Percentiles rank a stretch among this genome's conserved stretches.
Evolutionary conservation across 495 filamentous ascomycete genomes (phyloP).

Genomic region (Staphylotrichum longicolle): DNA sequence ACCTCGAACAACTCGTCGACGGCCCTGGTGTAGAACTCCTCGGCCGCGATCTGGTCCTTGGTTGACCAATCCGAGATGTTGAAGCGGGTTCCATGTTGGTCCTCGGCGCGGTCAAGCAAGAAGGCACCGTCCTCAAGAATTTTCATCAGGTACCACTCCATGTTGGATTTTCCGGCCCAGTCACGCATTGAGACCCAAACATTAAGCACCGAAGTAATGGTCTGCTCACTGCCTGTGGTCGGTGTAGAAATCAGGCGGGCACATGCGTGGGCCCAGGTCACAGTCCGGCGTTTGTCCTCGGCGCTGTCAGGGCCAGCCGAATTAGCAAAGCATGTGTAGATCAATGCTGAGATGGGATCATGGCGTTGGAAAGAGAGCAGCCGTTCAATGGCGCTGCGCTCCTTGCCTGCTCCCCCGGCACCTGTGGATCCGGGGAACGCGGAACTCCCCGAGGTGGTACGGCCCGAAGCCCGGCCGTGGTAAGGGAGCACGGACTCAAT

Average conservation of each 20-base stretch:
- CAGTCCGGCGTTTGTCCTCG: conserved; percentile 68
- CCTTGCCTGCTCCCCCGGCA: conserved; percentile 27
- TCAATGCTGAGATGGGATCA: conserved; percentile 79
- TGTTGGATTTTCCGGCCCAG: conserved; percentile 82
- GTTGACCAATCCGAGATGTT: conserved; percentile 62
- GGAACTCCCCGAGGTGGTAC: conserved; percentile 24
- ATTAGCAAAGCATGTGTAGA: conserved; percentile 87
- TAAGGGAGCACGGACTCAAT: conserved; percentile 78
- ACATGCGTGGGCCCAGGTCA: conserved; percentile 84
- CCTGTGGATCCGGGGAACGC: conserved; percentile 20
- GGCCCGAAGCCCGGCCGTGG: conserved; percentile 54
- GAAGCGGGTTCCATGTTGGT: conserved; percentile 62
- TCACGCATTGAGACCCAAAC: conserved; percentile 81
- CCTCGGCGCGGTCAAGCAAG: conserved; percentile 73
- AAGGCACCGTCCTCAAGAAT: conserved; percentile 90
- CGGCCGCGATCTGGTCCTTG: conserved; percentile 72
- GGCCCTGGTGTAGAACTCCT: conserved; percentile 86
- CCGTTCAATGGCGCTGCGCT: conserved; percentile 60
- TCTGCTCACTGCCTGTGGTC: conserved; percentile 55
- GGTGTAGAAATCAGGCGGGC: conserved; percentile 66
- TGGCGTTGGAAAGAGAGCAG: conserved; percentile 81
- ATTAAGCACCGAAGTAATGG: conserved; percentile 70
- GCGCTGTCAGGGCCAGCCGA: conserved; percentile 75
- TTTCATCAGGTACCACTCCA: conserved; percentile 92
- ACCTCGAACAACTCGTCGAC: conserved; percentile 81